Base-by-base conservation (phyloP, 805 yeast species). In the Ogataea neopini region DNA sequence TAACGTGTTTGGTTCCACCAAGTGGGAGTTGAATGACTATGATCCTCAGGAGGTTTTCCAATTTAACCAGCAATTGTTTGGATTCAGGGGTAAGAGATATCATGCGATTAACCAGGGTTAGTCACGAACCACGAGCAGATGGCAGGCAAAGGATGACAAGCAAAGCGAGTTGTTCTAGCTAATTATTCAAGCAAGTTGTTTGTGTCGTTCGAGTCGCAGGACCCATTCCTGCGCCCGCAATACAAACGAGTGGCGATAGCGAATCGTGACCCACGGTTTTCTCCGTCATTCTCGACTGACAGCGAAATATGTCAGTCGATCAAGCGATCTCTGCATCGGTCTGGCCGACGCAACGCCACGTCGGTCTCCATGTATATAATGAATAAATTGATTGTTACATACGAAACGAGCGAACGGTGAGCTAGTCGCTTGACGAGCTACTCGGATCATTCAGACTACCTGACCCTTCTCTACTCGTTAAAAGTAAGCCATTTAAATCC, bases 41-140 rank as follows among this genome's bases (percentile, higher is more conserved):
- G 82, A 89, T 65, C 98, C 98, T 18, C 92, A 91, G 26, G 97
- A 92, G 64, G 88, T 89, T 13, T 92, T 86, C 74, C 96, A 88
- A 72, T 86, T 88, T 64, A 94, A 94, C 73, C 90, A 88, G 74
- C 82, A 83, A 63, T 70, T 94, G 47, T 91, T 89, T 68, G 99
- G 92, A 9, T 80, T 91, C 68, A 83, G 99, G 72, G 98, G 99
- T 57, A 94, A 92, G 76, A 81, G 99, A 65, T 94, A 94, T 71
- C 97, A 91, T 61, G 96, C 97, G 35, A 76, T 87, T 56, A 56
- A 62, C 44, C 57, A 58, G 14, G 13, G 32, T 28, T 28, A 28
- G 14, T 11, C 10, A 9, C n/a, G n/a, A n/a, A n/a, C n/a, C n/a
- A n/a, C n/a, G n/a, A n/a, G n/a, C n/a, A n/a, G n/a, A n/a, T n/a